A percentile compares a stretch with the other conserved stretches of the same genome.
Evolutionary conservation across 2,329 filamentous ascomycete genomes (phyloP).

Genomic region (Neonectria coccinea): DNA sequence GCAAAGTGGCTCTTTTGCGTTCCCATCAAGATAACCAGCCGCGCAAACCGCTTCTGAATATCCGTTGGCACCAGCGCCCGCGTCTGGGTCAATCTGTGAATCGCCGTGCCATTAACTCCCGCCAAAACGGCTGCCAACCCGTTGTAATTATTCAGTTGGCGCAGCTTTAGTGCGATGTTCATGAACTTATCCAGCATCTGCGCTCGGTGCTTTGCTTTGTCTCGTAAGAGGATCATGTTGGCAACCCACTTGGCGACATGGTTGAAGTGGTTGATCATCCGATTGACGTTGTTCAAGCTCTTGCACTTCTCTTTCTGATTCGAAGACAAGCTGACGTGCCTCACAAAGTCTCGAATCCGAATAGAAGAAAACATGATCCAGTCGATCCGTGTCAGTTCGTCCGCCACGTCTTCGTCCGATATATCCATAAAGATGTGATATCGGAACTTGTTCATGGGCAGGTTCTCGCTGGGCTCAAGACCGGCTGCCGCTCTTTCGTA

Average conservation of each 20-base stretch:
- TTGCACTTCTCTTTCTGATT: constrained; percentile 80
- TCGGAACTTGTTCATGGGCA: constrained; percentile 83
- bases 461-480: constrained; percentile 75
- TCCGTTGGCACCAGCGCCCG: constrained; percentile 78
- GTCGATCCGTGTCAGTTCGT: constrained; percentile 94
- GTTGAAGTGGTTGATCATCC: constrained; percentile 94
- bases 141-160: constrained; percentile 97
- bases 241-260: constrained; percentile 85
- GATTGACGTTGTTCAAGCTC: constrained; percentile 86
- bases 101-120: constrained; percentile 87
- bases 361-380: constrained; percentile 99
- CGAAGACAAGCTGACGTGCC: constrained; percentile 83
- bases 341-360: constrained; percentile 89
- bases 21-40: constrained; percentile 91
- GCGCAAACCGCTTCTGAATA: constrained; percentile 85
- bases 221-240: constrained; percentile 86
- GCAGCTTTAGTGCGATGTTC: constrained; percentile 85
- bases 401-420: constrained; percentile 85
- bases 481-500: constrained; percentile 82
- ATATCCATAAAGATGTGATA: constrained; percentile 93
- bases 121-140: constrained; percentile 93
- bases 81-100: constrained; percentile 86
- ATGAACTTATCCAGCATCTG: constrained; percentile 96
- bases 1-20: constrained; percentile 93
- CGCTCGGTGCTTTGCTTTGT: constrained; percentile 95